Percentiles rank a stretch among this genome's conserved stretches.
Evolutionary conservation across 2,329 filamentous ascomycete genomes (phyloP).

Genomic region (Nemania abortiva): DNA sequence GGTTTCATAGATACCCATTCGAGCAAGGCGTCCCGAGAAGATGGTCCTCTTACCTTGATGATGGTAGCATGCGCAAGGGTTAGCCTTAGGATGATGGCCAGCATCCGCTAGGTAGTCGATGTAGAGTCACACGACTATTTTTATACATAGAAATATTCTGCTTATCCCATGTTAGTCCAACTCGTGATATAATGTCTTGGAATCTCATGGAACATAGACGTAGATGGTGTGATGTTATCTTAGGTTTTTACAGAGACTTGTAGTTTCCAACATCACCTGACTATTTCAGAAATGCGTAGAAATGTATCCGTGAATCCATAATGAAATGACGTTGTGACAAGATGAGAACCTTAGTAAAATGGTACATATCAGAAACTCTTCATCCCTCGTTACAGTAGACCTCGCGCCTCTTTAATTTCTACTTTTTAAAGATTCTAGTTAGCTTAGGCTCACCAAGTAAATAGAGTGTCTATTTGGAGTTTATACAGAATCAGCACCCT

Average conservation of each 20-base stretch:
- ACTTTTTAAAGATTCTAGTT: too few relatives aligned
- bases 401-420: too few relatives aligned
- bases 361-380: too few relatives aligned
- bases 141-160: neutral
- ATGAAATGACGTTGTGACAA: too few relatives aligned
- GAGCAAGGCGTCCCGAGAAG: slow-evolving; percentile 1
- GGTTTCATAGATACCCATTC: slow-evolving; percentile 9
- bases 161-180: neutral
- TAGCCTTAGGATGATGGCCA: slow-evolving; percentile 27
- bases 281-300: too few relatives aligned
- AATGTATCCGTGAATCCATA: too few relatives aligned
- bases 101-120: slow-evolving; percentile 27
- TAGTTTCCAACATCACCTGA: too few relatives aligned
- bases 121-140: slow-evolving; percentile 12
- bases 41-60: slow-evolving; percentile 9
- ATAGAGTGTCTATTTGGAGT: too few relatives aligned
- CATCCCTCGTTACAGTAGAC: too few relatives aligned
- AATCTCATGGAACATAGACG: neutral
- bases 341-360: too few relatives aligned
- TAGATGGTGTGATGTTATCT: neutral
- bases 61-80: slow-evolving; percentile 24
- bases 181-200: neutral
- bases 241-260: neutral
- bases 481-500: too few relatives aligned
- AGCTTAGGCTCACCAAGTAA: too few relatives aligned